These are phyloP conservation scores for Malus orientalis DNA, from an alignment of 306 rosid genomes.

Conservation along the genomic window DNA sequence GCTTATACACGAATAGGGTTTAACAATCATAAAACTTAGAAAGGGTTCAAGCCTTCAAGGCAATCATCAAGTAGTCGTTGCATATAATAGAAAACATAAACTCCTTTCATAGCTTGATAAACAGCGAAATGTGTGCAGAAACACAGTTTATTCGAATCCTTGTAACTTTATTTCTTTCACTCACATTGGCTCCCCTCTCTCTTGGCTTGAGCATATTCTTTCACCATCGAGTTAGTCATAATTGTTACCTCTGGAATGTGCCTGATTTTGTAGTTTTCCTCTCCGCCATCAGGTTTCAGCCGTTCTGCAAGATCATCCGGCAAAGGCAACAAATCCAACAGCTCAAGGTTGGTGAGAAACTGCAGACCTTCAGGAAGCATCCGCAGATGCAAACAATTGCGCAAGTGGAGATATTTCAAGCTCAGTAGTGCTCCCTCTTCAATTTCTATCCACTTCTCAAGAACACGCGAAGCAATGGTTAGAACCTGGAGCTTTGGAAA, in stretches of 20 bases:
- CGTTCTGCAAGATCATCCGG: slow-evolving; percentile 12
- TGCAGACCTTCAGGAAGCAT: slow-evolving; percentile 12
- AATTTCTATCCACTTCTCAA: slow-evolving; percentile 19
- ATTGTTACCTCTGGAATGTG: background rate
- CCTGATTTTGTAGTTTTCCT: slow-evolving; percentile 14
- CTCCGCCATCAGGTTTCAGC: slow-evolving; percentile 19
- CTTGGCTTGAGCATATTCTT: too few relatives aligned
- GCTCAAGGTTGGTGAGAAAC: slow-evolving; percentile 12
- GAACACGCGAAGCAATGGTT: slow-evolving; percentile 15
- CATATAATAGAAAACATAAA: too few relatives aligned
- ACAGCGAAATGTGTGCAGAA: background rate
- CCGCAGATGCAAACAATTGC: slow-evolving; percentile 1
- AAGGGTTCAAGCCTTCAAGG: too few relatives aligned
- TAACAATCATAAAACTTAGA: too few relatives aligned
- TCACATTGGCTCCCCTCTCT: background rate
- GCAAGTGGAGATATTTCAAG: slow-evolving; percentile 10
- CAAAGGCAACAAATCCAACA: slow-evolving; percentile 2
- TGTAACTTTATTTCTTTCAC: background rate
- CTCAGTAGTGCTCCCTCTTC: slow-evolving; percentile 24
- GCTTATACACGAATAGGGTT: too few relatives aligned
- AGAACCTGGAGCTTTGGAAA: slow-evolving; percentile 19
- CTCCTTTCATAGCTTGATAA: background rate
- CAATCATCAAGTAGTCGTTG: too few relatives aligned
- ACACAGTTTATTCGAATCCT: background rate
- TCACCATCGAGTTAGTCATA: too few relatives aligned